Conservation (phyloP, 768 basidiomycete genomes). For the Kwoniella sp. region DNA sequence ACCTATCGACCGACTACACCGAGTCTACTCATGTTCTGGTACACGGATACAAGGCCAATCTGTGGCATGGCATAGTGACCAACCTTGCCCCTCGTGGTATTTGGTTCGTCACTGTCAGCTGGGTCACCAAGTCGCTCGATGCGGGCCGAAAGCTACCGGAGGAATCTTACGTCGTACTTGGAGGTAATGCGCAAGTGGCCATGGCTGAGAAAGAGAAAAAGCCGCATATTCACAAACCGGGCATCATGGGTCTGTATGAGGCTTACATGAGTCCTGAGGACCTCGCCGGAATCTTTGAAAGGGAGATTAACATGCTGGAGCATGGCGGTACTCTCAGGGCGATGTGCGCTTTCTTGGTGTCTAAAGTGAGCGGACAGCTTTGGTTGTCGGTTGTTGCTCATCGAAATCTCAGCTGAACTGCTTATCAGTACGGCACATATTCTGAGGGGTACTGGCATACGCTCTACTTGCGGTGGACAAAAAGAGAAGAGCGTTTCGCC, state of each 20-base stretch:
- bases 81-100: constrained; percentile 17
- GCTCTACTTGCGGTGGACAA: constrained; percentile 1
- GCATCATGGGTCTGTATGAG: background rate
- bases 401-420: background rate
- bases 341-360: constrained; percentile 5
- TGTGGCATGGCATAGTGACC: constrained; percentile 28
- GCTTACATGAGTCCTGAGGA: background rate
- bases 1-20: constrained; percentile 17
- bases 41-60: constrained; percentile 19
- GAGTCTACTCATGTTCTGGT: constrained; percentile 37
- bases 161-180: constrained; percentile 7
- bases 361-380: background rate
- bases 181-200: background rate
- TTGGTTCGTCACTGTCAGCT: constrained; percentile 23
- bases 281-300: constrained; percentile 11
- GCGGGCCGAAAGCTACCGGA: constrained; percentile 20
- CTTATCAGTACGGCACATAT: constrained; percentile 7
- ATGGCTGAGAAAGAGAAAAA: background rate
- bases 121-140: constrained; percentile 20
- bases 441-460: constrained; percentile 1
- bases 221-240: background rate
- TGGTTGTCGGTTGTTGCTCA: no score
- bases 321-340: constrained; percentile 7
- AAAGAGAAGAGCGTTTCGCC: constrained; percentile 10
- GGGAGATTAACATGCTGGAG: constrained; percentile 2